Evolutionary conservation across 345 rosid species (phyloP).

Genomic region (Noccaea bulbosa): DNA sequence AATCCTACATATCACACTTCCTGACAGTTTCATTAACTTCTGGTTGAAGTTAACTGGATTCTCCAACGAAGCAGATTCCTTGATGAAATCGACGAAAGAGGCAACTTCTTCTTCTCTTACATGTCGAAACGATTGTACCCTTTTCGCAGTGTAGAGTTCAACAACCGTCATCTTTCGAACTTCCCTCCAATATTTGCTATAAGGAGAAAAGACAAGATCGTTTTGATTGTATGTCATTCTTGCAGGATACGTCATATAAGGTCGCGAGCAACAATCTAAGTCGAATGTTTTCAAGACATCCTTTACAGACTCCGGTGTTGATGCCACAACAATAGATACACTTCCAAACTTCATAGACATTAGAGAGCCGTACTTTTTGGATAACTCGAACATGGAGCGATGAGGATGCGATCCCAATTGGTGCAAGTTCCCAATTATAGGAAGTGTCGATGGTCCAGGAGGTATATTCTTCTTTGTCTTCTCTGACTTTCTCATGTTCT

Average conservation of each 20-base stretch:
- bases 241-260: slow-evolving; percentile 34
- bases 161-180: slow-evolving; percentile 44
- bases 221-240: slow-evolving; percentile 39
- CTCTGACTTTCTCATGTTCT: slow-evolving; percentile 4
- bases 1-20: slow-evolving; percentile 39
- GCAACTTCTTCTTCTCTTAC: slow-evolving; percentile 45
- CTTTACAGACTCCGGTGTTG: slow-evolving; percentile 51
- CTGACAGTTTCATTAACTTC: slow-evolving; percentile 32
- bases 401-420: slow-evolving; percentile 51
- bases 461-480: slow-evolving; percentile 33
- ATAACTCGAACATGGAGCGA: slow-evolving; percentile 40
- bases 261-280: slow-evolving; percentile 47
- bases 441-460: slow-evolving; percentile 50
- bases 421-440: slow-evolving; percentile 52
- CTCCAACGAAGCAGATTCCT: slow-evolving; percentile 34
- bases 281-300: slow-evolving; percentile 49
- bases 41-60: slow-evolving; percentile 36
- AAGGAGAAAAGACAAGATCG: slow-evolving; percentile 46
- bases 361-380: slow-evolving; percentile 52
- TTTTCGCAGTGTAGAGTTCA: slow-evolving; percentile 49
- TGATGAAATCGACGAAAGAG: slow-evolving; percentile 32
- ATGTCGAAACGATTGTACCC: slow-evolving; percentile 46
- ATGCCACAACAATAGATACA: slow-evolving; percentile 47
- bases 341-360: slow-evolving; percentile 52
- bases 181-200: slow-evolving; percentile 46